phyloP scores from a whole-genome alignment of 495 filamentous ascomycete genomes.

The Penicillium riverlandense region DNA sequence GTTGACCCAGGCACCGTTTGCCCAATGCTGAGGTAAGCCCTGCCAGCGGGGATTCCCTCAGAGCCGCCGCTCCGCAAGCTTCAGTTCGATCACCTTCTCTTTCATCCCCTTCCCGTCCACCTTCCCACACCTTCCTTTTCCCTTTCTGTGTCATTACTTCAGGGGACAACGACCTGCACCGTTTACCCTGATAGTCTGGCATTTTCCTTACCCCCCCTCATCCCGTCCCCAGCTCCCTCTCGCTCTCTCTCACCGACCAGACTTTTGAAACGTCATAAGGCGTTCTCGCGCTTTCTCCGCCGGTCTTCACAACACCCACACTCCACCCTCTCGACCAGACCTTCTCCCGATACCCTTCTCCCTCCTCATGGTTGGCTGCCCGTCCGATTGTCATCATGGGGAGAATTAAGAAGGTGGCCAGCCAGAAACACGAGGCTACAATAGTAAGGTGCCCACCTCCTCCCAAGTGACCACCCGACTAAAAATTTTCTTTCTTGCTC shows the following conservation, averaged over 20 bases:
- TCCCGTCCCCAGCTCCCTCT: conserved; percentile 3
- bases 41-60: conserved; percentile 18
- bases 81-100: conserved; percentile 7
- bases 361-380: conserved; percentile 43
- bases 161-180: conserved; percentile 43
- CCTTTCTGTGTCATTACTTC: conserved; percentile 16
- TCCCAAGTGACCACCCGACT: conserved; percentile 11
- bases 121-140: conserved; percentile 7
- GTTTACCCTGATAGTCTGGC: conserved; percentile 33
- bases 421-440: conserved; percentile 87
- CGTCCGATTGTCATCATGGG: conserved; percentile 56
- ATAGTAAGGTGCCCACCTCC: conserved; percentile 54
- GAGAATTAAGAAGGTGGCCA: conserved; percentile 94
- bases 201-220: conserved; percentile 7
- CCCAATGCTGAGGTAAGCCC: too few species aligned
- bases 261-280: conserved; percentile 39
- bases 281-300: conserved; percentile 29
- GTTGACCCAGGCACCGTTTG: too few species aligned
- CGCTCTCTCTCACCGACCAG: conserved; percentile 6
- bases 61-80: conserved; percentile 16
- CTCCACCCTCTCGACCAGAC: conserved; percentile 26
- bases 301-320: conserved; percentile 23
- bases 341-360: conserved; percentile 19
- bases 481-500: conserved; percentile 21
- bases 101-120: conserved; percentile 2